A percentile compares a stretch with the other conserved stretches of the same genome.
These are phyloP conservation scores for Halocafeteria seosinensis DNA, from an alignment of 108 stramenopile species.

Conservation along the genomic window DNA sequence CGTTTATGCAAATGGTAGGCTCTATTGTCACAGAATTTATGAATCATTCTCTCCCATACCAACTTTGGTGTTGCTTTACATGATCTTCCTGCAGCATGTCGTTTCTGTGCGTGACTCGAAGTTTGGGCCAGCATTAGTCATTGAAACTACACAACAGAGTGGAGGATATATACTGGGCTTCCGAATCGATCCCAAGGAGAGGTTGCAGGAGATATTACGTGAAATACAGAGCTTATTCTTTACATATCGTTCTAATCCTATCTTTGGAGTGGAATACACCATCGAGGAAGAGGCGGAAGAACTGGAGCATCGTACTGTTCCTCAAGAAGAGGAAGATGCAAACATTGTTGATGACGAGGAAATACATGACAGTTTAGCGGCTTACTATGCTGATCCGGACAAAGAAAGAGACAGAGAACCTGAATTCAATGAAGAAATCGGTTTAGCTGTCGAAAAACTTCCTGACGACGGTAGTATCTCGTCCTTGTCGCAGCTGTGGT, in stretches of 20 bases:
- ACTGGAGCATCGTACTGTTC: constrained; percentile 8
- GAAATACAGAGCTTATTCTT: constrained; percentile 25
- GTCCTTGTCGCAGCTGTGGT: too few species aligned
- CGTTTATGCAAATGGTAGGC: constrained; percentile 38
- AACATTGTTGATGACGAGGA: constrained; percentile 30
- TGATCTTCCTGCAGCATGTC: too few species aligned
- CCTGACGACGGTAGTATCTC: too few species aligned
- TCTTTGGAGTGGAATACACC: constrained; percentile 36
- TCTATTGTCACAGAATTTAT: too few species aligned
- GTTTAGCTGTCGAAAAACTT: constrained; percentile 39
- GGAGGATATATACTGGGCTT: constrained; percentile 44
- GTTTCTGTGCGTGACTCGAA: constrained; percentile 28
- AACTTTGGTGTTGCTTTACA: constrained; percentile 11
- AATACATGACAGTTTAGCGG: constrained; percentile 23
- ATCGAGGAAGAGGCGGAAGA: constrained; percentile 19
- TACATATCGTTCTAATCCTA: constrained; percentile 25
- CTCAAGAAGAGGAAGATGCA: constrained; percentile 26
- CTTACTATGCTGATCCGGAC: constrained; percentile 30
- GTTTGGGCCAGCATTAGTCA: constrained; percentile 41
- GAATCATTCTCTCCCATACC: background rate
- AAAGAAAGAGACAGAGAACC: constrained; percentile 10
- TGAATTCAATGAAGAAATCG: constrained; percentile 32
- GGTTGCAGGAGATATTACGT: constrained; percentile 12
- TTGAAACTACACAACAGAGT: constrained; percentile 25
- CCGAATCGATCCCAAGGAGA: constrained; percentile 22